phyloP scores from a whole-genome alignment of 306 rosid genomes.

The Vachellia pachyceras region DNA sequence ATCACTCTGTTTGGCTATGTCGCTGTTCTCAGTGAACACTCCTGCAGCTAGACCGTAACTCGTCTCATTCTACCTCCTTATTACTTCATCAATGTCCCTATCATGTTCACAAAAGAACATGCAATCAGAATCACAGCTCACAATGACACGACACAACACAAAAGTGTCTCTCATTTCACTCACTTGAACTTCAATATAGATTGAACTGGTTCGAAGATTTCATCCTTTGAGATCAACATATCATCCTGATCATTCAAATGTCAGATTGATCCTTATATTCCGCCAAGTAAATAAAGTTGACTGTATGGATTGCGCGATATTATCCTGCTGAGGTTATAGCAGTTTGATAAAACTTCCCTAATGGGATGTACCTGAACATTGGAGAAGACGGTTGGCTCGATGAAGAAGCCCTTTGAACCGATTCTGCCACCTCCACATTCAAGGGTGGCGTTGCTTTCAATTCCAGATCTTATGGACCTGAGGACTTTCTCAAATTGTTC shows the following conservation, averaged over 20 bases:
- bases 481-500: slow-evolving; percentile 84
- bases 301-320: too few species aligned
- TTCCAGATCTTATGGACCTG: slow-evolving; percentile 75
- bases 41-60: slow-evolving; percentile 88
- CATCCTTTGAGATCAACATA: slow-evolving; percentile 92
- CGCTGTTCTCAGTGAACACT: slow-evolving; percentile 68
- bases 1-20: slow-evolving; percentile 72
- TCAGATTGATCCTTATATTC: neutral
- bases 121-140: neutral
- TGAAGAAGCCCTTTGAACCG: slow-evolving; percentile 84
- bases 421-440: slow-evolving; percentile 88
- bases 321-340: too few species aligned
- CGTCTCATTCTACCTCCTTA: slow-evolving; percentile 66
- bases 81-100: slow-evolving; percentile 78
- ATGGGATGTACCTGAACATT: slow-evolving; percentile 69
- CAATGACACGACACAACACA: neutral
- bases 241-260: slow-evolving; percentile 63
- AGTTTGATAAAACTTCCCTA: neutral
- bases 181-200: slow-evolving; percentile 88
- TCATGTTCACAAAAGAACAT: neutral
- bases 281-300: neutral
- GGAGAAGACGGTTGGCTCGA: slow-evolving; percentile 96
- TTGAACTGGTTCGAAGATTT: slow-evolving; percentile 96
- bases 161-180: slow-evolving; percentile 39
- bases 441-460: slow-evolving; percentile 74